phyloP scores from a whole-genome alignment of 495 filamentous ascomycete genomes.

The Thozetella sp. region DNA sequence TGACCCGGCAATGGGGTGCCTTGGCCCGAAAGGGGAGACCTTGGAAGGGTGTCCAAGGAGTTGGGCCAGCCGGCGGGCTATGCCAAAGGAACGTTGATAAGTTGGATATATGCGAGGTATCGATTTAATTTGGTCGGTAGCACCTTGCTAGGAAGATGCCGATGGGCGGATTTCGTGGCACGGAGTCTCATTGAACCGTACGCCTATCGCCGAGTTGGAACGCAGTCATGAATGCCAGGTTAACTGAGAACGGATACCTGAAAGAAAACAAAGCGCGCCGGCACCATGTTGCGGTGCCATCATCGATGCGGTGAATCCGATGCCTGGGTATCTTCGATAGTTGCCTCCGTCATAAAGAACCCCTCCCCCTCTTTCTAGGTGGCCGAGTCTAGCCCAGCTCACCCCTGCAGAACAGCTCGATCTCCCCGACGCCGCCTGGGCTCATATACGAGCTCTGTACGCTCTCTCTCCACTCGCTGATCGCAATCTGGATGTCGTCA shows the following conservation, averaged over 20 bases:
- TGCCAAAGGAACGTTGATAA: too few relatives aligned
- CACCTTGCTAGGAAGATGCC: too few relatives aligned
- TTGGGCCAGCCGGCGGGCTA: too few relatives aligned
- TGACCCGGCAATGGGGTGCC: too few relatives aligned
- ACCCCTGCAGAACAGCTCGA: constrained; percentile 70
- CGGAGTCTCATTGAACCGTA: too few relatives aligned
- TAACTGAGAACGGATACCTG: background rate
- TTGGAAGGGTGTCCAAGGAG: too few relatives aligned
- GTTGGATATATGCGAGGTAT: too few relatives aligned
- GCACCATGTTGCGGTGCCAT: background rate
- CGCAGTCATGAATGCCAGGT: background rate
- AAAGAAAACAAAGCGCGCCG: background rate
- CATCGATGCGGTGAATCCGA: background rate
- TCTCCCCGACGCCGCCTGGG: constrained; percentile 75
- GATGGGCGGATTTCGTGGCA: too few relatives aligned
- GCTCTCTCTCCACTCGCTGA: constrained; percentile 87
- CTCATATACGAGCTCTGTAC: constrained; percentile 56
- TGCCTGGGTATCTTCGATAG: background rate
- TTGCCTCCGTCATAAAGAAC: too few relatives aligned
- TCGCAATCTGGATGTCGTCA: constrained; percentile 92
- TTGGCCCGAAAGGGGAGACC: too few relatives aligned
- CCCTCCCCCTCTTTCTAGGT: background rate
- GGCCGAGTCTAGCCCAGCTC: constrained; percentile 18
- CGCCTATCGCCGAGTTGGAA: too few relatives aligned
- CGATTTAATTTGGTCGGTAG: too few relatives aligned